These are phyloP conservation scores for Jackrogersella minutella DNA, from an alignment of 495 filamentous ascomycete genomes.

Conservation along the genomic window DNA sequence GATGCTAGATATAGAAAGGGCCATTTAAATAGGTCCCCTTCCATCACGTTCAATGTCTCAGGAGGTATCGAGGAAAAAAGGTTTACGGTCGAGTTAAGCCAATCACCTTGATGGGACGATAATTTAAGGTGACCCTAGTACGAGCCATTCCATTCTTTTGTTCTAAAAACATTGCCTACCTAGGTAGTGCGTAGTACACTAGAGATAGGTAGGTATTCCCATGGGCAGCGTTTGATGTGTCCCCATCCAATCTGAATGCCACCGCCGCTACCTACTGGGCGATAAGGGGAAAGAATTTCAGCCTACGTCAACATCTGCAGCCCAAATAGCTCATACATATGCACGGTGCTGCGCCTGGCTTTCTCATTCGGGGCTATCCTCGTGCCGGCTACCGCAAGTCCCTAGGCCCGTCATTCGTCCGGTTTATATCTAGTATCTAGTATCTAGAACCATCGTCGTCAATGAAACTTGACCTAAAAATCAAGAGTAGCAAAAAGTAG, in stretches of 20 bases:
- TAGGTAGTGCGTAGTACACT: no score
- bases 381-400: conserved; percentile 21
- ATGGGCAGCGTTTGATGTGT: no score
- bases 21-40: conserved; percentile 9
- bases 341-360: conserved; percentile 18
- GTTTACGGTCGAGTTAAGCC: conserved; percentile 21
- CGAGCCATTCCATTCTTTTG: conserved; percentile 36
- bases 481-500: conserved; percentile 18
- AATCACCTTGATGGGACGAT: conserved; percentile 17
- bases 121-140: conserved; percentile 20
- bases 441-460: no score
- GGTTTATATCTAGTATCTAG: conserved; percentile 18
- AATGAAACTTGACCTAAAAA: conserved; percentile 28
- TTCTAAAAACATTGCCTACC: conserved; percentile 1
- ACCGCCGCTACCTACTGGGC: conserved; percentile 8
- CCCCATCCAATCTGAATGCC: conserved; percentile 13
- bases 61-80: conserved; percentile 23
- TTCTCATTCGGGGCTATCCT: conserved; percentile 24
- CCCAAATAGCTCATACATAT: conserved; percentile 39
- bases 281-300: conserved; percentile 31
- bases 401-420: conserved; percentile 27
- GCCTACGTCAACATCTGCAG: conserved; percentile 42
- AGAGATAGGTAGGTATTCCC: no score
- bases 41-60: conserved; percentile 34
- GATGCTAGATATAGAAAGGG: conserved; percentile 5